These are phyloP conservation scores for Ceratopteris richardii DNA, from an alignment of 75 land plant species.

Conservation along the genomic window DNA sequence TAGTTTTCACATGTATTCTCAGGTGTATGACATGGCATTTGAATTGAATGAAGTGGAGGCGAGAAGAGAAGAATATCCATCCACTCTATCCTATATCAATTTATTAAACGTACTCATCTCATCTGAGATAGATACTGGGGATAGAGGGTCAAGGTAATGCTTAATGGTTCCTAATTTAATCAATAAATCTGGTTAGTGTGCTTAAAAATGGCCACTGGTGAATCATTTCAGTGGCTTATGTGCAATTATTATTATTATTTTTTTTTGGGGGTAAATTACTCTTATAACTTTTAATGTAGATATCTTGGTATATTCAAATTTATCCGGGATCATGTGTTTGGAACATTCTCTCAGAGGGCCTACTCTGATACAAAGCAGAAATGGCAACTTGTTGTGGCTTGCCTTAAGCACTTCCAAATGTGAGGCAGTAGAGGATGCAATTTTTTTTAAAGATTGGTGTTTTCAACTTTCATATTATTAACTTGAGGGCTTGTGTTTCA, in stretches of 20 bases:
- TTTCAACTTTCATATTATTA: neutral
- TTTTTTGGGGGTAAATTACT: neutral
- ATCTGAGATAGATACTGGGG: constrained; percentile 61
- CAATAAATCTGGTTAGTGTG: neutral
- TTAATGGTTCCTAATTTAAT: neutral
- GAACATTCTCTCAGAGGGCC: constrained; percentile 85
- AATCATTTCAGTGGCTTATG: neutral
- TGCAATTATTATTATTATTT: neutral
- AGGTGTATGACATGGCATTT: constrained; percentile 97
- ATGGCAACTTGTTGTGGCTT: constrained; percentile 88
- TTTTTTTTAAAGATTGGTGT: neutral
- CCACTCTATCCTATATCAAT: constrained; percentile 88
- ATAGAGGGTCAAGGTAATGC: constrained; percentile 79
- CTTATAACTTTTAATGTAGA: constrained; percentile 29
- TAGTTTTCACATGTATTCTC: no score
- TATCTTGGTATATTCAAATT: constrained; percentile 82
- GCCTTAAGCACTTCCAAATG: constrained; percentile 84
- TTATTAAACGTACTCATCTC: constrained; percentile 78
- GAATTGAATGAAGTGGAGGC: constrained; percentile 97
- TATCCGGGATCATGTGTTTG: constrained; percentile 91
- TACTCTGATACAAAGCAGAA: constrained; percentile 84
- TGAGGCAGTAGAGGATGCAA: constrained; percentile 25
- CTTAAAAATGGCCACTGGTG: neutral
- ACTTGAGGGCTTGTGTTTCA: constrained; percentile 8
- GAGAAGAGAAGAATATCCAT: constrained; percentile 87